Evolutionary conservation across 805 yeast species (phyloP).

Genomic region (Kluyveromyces dobzhanskii): DNA sequence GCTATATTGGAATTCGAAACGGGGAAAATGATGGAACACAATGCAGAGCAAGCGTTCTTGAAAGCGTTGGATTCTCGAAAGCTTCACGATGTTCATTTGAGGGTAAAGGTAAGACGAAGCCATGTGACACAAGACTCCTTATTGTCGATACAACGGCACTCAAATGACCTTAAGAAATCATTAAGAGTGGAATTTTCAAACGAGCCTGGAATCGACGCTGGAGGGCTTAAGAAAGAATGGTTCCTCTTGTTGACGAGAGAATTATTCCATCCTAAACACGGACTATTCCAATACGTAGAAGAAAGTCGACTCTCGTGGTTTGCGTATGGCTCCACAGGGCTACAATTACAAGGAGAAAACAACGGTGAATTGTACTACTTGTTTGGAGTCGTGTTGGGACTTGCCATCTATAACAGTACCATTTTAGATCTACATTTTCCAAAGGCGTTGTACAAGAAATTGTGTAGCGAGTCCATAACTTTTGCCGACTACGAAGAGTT

Average conservation of each 20-base stretch:
- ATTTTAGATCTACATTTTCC: slow-evolving; percentile 79
- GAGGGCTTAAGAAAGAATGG: slow-evolving; percentile 94
- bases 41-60: slow-evolving; percentile 85
- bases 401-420: slow-evolving; percentile 86
- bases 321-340: slow-evolving; percentile 32
- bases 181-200: slow-evolving; percentile 70
- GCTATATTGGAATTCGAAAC: slow-evolving; percentile 77
- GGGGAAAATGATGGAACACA: slow-evolving; percentile 67
- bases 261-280: slow-evolving; percentile 59
- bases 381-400: slow-evolving; percentile 79
- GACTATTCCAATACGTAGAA: slow-evolving; percentile 56
- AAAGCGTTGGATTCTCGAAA: slow-evolving; percentile 56
- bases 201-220: slow-evolving; percentile 94
- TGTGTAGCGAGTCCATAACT: slow-evolving; percentile 46
- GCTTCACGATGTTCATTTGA: slow-evolving; percentile 59
- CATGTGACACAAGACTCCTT: slow-evolving; percentile 70
- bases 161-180: slow-evolving; percentile 59
- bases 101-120: slow-evolving; percentile 59
- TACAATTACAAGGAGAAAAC: slow-evolving; percentile 14
- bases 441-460: slow-evolving; percentile 61
- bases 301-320: slow-evolving; percentile 78
- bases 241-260: slow-evolving; percentile 64
- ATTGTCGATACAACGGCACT: slow-evolving; percentile 46
- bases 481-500: slow-evolving; percentile 60
- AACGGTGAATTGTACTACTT: slow-evolving; percentile 54